Evolutionary conservation across 164 flowering plant species (phyloP).

Genomic region (Vitis cinerea): DNA sequence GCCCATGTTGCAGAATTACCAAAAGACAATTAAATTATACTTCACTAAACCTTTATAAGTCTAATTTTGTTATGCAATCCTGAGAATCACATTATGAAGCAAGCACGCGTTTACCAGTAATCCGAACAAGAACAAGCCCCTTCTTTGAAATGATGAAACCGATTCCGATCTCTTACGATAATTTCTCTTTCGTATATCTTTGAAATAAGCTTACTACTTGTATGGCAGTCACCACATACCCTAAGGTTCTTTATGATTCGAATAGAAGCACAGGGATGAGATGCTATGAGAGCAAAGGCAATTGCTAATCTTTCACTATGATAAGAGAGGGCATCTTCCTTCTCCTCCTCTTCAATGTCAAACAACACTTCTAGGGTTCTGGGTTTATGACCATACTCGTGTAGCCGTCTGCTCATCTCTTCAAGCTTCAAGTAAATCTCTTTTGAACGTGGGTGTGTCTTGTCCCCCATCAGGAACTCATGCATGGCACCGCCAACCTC

Average conservation of each 20-base stretch:
- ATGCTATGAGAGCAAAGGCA: slow-evolving; percentile 43
- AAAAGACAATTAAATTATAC: too few relatives aligned
- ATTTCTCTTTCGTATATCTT: slow-evolving; percentile 33
- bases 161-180: slow-evolving; percentile 31
- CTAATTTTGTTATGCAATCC: too few relatives aligned
- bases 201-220: slow-evolving; percentile 33
- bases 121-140: slow-evolving; percentile 30
- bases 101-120: slow-evolving; percentile 17
- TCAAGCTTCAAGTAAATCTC: slow-evolving; percentile 33
- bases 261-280: slow-evolving; percentile 25
- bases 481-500: slow-evolving; percentile 37
- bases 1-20: too few relatives aligned
- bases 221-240: slow-evolving; percentile 43
- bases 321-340: slow-evolving; percentile 45
- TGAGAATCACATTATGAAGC: too few relatives aligned
- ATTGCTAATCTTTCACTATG: slow-evolving; percentile 57
- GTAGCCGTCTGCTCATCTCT: slow-evolving; percentile 27
- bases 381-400: slow-evolving; percentile 32
- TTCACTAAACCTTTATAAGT: too few relatives aligned
- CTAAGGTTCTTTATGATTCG: slow-evolving; percentile 47
- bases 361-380: slow-evolving; percentile 42
- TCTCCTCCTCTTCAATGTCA: slow-evolving; percentile 53
- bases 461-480: slow-evolving; percentile 42
- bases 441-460: slow-evolving; percentile 21
- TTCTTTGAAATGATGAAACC: slow-evolving; percentile 45